phyloP scores from a whole-genome alignment of 164 flowering plant genomes.

The Tetrastigma voinierianum region DNA sequence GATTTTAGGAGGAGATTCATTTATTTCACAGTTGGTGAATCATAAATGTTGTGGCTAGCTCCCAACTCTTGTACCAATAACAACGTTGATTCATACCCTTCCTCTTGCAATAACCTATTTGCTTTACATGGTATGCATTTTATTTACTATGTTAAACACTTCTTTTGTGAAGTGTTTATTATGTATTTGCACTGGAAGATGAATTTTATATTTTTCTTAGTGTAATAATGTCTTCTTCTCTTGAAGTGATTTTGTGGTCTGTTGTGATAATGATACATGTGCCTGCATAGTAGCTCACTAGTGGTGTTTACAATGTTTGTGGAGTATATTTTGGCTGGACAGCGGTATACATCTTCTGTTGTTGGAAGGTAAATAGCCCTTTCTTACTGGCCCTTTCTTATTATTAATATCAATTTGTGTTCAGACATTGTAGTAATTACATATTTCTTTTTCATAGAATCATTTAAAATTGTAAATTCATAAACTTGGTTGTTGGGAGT shows the following conservation, averaged over 20 bases:
- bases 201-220: too few species aligned
- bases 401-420: not conserved
- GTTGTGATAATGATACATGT: too few species aligned
- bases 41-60: conserved; percentile 25
- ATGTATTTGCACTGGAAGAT: not conserved
- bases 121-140: conserved; percentile 40
- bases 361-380: conserved; percentile 41
- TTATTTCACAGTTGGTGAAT: conserved; percentile 38
- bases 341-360: conserved; percentile 43
- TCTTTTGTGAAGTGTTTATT: too few species aligned
- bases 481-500: too few species aligned
- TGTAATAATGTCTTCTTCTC: conserved; percentile 2
- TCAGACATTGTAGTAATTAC: not conserved
- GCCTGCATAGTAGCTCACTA: too few species aligned
- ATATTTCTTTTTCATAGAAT: not conserved
- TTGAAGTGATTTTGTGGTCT: too few species aligned
- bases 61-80: conserved; percentile 37
- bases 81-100: conserved; percentile 41
- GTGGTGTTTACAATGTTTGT: conserved; percentile 53
- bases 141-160: not conserved
- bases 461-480: too few species aligned
- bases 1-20: conserved; percentile 47
- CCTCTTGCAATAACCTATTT: conserved; percentile 58
- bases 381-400: not conserved
- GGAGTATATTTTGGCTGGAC: conserved; percentile 44